Percentiles rank a stretch among this genome's conserved stretches.
Conservation (phyloP, 257 asterid genomes). For the Przewalskia tangutica region DNA sequence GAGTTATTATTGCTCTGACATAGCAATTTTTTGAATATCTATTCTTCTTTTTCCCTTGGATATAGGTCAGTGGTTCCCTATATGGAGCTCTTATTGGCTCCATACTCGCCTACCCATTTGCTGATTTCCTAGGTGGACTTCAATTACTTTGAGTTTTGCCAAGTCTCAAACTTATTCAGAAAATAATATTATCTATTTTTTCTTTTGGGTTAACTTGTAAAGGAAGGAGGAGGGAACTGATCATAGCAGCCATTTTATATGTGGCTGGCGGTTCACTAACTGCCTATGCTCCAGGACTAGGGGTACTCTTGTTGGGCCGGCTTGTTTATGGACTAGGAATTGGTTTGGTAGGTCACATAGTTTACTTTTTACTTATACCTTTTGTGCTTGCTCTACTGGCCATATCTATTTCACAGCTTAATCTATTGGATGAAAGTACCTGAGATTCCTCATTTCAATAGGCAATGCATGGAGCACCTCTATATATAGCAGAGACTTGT, state of each 20-base stretch:
- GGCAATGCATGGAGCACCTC: constrained; percentile 99
- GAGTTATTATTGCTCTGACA: background rate
- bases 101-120: constrained; percentile 59
- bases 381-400: background rate
- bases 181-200: background rate
- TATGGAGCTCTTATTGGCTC: constrained; percentile 98
- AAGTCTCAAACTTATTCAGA: background rate
- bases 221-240: constrained; percentile 93
- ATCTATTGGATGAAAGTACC: background rate
- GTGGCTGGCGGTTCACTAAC: constrained; percentile 59
- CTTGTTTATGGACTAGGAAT: constrained; percentile 89
- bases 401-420: background rate
- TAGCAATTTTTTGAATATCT: background rate
- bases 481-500: constrained; percentile 93
- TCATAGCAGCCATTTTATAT: constrained; percentile 65
- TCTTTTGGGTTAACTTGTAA: constrained; percentile 14
- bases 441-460: constrained; percentile 18
- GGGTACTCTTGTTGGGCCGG: constrained; percentile 67
- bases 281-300: constrained; percentile 78
- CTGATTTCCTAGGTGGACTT: constrained; percentile 86
- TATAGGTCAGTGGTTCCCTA: constrained; percentile 95
- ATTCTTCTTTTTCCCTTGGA: constrained; percentile 11
- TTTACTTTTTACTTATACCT: background rate
- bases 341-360: constrained; percentile 57
- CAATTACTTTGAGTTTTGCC: constrained; percentile 1